These are phyloP conservation scores for Rhodotorula sp. DNA, from an alignment of 1,284 basidiomycete species.

Conservation along the genomic window DNA sequence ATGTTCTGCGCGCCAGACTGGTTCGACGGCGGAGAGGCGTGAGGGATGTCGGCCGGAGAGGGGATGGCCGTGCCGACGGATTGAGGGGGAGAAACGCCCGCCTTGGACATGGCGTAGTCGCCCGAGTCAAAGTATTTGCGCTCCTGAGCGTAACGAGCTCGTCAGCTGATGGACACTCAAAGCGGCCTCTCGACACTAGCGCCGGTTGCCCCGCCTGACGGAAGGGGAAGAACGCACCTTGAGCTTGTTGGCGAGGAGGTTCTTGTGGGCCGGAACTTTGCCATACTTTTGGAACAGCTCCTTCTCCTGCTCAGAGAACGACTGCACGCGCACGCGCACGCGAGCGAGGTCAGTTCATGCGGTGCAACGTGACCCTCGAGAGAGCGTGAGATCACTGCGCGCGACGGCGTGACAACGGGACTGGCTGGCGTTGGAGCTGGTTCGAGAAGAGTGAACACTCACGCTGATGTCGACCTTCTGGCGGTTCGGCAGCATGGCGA, in stretches of 20 bases:
- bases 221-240: conserved; percentile 41
- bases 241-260: conserved; percentile 49
- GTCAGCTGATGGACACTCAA: too few species aligned
- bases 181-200: too few species aligned
- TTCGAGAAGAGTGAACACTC: conserved; percentile 47
- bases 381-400: not conserved
- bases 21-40: conserved; percentile 43
- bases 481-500: conserved; percentile 73
- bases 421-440: not conserved
- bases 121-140: conserved; percentile 54
- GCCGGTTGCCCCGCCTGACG: not conserved
- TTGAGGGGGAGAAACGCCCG: conserved; percentile 51
- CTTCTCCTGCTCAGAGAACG: conserved; percentile 50
- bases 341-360: not conserved
- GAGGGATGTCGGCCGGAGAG: conserved; percentile 52
- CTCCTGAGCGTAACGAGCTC: conserved; percentile 40
- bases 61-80: conserved; percentile 52
- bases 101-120: conserved; percentile 53
- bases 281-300: conserved; percentile 51
- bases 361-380: conserved; percentile 4
- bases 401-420: not conserved
- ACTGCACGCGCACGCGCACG: conserved; percentile 31
- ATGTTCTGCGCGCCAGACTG: conserved; percentile 12
- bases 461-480: conserved; percentile 91
- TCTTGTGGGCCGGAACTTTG: conserved; percentile 49